Conservation (phyloP, 495 filamentous ascomycete species). For the Aspergillus nanangensis region DNA sequence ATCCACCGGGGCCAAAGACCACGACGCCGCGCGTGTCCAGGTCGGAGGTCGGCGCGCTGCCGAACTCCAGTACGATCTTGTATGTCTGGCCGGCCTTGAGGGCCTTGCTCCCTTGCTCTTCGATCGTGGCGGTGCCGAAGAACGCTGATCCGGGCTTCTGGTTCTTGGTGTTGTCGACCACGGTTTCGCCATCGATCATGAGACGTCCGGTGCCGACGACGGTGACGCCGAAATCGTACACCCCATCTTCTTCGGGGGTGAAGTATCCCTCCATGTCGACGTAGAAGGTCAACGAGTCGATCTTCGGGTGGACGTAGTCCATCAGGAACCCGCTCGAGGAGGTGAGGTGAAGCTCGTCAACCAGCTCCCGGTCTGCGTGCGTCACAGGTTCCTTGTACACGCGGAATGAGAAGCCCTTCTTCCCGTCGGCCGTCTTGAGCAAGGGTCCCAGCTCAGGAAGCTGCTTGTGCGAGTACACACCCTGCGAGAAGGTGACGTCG, state of each 20-base stretch:
- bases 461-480: conserved; percentile 57
- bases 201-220: conserved; percentile 70
- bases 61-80: conserved; percentile 59
- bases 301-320: conserved; percentile 58
- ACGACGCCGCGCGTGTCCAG: conserved; percentile 48
- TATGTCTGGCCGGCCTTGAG: conserved; percentile 58
- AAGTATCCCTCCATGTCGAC: conserved; percentile 58
- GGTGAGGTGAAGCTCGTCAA: conserved; percentile 51
- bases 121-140: conserved; percentile 56
- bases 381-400: conserved; percentile 55
- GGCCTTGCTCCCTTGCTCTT: conserved; percentile 52
- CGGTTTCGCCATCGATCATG: conserved; percentile 61
- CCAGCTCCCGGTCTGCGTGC: conserved; percentile 36
- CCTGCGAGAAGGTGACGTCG: conserved; percentile 41
- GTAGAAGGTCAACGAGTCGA: conserved; percentile 52
- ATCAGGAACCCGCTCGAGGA: conserved; percentile 55
- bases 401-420: conserved; percentile 53
- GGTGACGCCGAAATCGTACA: conserved; percentile 72
- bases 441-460: conserved; percentile 50
- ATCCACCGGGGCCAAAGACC: conserved; percentile 63
- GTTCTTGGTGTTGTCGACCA: conserved; percentile 64
- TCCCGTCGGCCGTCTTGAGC: conserved; percentile 44
- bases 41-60: conserved; percentile 58
- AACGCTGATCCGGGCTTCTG: conserved; percentile 58
- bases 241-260: conserved; percentile 55